Evolutionary conservation across 306 rosid species (phyloP).

Genomic region (Spatholobus suberectus): DNA sequence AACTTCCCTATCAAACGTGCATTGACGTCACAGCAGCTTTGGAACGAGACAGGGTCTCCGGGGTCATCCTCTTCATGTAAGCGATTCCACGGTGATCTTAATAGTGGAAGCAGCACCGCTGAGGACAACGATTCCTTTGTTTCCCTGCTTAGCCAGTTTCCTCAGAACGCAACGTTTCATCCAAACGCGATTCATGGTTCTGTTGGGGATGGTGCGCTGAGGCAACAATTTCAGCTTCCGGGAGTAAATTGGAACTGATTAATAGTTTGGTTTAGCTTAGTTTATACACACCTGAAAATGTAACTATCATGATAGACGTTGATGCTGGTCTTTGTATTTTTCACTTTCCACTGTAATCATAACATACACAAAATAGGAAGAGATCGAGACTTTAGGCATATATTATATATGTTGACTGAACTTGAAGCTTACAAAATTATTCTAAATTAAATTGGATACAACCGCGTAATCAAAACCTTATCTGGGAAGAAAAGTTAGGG

Average conservation of each 20-base stretch:
- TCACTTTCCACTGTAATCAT: background rate
- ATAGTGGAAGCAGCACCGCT: slow-evolving; percentile 34
- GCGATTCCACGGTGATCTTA: slow-evolving; percentile 76
- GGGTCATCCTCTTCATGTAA: slow-evolving; percentile 59
- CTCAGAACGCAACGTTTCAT: slow-evolving; percentile 57
- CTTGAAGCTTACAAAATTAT: background rate
- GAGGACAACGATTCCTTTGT: slow-evolving; percentile 67
- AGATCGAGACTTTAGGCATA: background rate
- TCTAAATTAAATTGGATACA: background rate
- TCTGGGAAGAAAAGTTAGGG: background rate
- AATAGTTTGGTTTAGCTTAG: slow-evolving; percentile 23
- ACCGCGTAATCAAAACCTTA: background rate
- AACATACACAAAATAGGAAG: background rate
- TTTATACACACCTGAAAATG: background rate
- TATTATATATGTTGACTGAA: background rate
- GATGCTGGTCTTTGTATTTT: slow-evolving; percentile 29
- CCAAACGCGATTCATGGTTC: slow-evolving; percentile 58
- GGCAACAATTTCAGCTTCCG: slow-evolving; percentile 78
- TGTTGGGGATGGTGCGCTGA: slow-evolving; percentile 53
- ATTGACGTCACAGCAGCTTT: slow-evolving; percentile 52
- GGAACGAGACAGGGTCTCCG: slow-evolving; percentile 61
- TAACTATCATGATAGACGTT: background rate
- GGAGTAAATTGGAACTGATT: slow-evolving; percentile 70
- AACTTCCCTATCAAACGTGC: slow-evolving; percentile 51
- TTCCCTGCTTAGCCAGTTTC: slow-evolving; percentile 75